Evolutionary conservation across 1,284 basidiomycete species (phyloP).

Genomic region (Leccinum solheimii): DNA sequence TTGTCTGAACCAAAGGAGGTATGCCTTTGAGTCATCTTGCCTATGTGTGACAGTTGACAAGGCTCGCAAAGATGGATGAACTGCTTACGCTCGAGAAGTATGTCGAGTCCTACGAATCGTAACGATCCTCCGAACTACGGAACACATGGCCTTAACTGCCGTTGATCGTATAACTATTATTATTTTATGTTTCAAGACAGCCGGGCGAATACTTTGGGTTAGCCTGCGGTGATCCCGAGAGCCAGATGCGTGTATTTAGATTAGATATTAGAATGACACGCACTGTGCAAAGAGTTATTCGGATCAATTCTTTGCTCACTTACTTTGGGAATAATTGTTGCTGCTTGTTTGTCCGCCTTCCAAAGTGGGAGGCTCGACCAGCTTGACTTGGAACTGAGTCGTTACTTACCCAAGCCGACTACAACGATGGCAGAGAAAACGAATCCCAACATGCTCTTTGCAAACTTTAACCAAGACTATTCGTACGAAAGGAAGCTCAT

Average conservation of each 20-base stretch:
- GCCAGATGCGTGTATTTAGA: conserved; percentile 12
- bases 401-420: neutral
- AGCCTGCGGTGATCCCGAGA: conserved; percentile 5
- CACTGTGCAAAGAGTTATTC: neutral
- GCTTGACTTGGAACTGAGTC: neutral
- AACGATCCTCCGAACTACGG: conserved; percentile 6
- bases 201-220: neutral
- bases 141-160: conserved; percentile 38
- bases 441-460: conserved; percentile 67
- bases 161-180: neutral
- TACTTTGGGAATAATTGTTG: neutral
- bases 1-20: conserved; percentile 78
- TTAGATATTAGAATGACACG: conserved; percentile 2
- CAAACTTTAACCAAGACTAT: conserved; percentile 88
- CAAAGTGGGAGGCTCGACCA: conserved; percentile 10
- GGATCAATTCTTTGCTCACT: no score
- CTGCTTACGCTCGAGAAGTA: conserved; percentile 83
- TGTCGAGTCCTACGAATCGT: conserved; percentile 66
- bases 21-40: conserved; percentile 40
- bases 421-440: conserved; percentile 34
- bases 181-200: conserved; percentile 3
- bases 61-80: conserved; percentile 56
- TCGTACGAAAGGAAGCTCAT: conserved; percentile 51
- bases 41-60: neutral
- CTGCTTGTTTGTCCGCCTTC: conserved; percentile 16